Evolutionary conservation across 2,329 filamentous ascomycete species (phyloP).

Genomic region (Fusarium ramigenum): DNA sequence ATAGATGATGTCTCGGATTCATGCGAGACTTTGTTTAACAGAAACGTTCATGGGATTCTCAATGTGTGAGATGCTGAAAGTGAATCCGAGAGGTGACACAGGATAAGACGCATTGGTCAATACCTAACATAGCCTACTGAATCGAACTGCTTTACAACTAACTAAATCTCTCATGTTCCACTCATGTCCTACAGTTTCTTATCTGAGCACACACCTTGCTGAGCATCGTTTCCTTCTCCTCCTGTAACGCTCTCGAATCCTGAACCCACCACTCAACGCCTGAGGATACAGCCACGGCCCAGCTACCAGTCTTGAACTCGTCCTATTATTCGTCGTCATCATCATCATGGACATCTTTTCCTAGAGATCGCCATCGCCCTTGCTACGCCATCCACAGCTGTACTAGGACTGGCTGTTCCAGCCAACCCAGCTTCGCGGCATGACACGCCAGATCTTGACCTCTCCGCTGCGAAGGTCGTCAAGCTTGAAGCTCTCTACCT

Average conservation of each 20-base stretch:
- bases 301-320: slow-evolving; percentile 11
- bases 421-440: slow-evolving; percentile 90
- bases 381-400: slow-evolving; percentile 37
- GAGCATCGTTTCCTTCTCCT: slow-evolving; percentile 15
- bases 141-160: slow-evolving; percentile 44
- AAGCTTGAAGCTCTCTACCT: slow-evolving; percentile 92
- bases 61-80: neutral
- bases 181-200: slow-evolving; percentile 6
- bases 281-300: slow-evolving; percentile 21
- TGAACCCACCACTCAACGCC: slow-evolving; percentile 26
- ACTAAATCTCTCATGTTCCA: slow-evolving; percentile 35
- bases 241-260: slow-evolving; percentile 14
- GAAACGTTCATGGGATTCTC: slow-evolving; percentile 7
- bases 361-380: slow-evolving; percentile 13
- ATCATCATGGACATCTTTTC: slow-evolving; percentile 23
- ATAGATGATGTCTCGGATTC: slow-evolving; percentile 7
- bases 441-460: slow-evolving; percentile 96
- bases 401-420: slow-evolving; percentile 75
- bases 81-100: slow-evolving; percentile 5
- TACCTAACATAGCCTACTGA: slow-evolving; percentile 43
- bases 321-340: slow-evolving; percentile 28
- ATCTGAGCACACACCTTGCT: slow-evolving; percentile 14
- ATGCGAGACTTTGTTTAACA: slow-evolving; percentile 3
- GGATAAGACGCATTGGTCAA: slow-evolving; percentile 39
- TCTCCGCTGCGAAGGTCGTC: slow-evolving; percentile 93